Conservation (phyloP, 2,329 filamentous ascomycete species). For the Sporothrix curviconia region DNA sequence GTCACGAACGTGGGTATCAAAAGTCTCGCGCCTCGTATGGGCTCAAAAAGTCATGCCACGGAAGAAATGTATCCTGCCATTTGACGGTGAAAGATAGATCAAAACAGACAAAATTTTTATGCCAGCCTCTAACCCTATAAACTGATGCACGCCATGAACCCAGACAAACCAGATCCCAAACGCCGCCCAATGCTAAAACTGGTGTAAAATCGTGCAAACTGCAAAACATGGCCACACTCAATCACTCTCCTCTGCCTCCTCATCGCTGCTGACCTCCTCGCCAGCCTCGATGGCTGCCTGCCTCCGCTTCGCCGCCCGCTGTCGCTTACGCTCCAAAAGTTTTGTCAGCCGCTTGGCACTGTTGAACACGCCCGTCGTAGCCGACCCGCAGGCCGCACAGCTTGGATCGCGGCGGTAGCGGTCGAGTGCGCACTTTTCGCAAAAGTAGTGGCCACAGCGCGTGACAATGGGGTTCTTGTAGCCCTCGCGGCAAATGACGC, state of each 20-base stretch:
- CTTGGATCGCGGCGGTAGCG: conserved; percentile 80
- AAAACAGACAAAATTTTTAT: too few relatives aligned
- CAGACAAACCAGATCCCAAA: background rate
- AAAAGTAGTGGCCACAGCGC: conserved; percentile 94
- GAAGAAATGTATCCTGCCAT: too few relatives aligned
- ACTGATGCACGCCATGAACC: background rate
- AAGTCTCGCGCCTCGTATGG: too few relatives aligned
- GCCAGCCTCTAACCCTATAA: too few relatives aligned
- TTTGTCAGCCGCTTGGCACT: conserved; percentile 75
- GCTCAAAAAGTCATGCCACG: too few relatives aligned
- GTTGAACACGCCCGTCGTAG: conserved; percentile 83
- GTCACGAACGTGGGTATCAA: too few relatives aligned
- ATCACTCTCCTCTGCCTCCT: conserved; percentile 30
- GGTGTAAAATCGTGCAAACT: background rate
- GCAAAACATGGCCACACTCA: background rate
- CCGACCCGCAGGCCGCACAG: conserved; percentile 77
- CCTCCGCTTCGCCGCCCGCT: conserved; percentile 52
- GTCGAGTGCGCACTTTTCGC: conserved; percentile 79
- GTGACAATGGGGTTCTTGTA: conserved; percentile 81
- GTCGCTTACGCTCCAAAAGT: conserved; percentile 66
- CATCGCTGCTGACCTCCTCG: conserved; percentile 42
- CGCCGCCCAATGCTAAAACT: conserved; percentile 9
- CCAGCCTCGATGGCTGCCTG: conserved; percentile 46
- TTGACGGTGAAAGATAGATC: too few relatives aligned
- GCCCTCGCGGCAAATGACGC: conserved; percentile 72